These are phyloP conservation scores for Candida verbasci DNA, from an alignment of 805 yeast genomes.

Conservation along the genomic window DNA sequence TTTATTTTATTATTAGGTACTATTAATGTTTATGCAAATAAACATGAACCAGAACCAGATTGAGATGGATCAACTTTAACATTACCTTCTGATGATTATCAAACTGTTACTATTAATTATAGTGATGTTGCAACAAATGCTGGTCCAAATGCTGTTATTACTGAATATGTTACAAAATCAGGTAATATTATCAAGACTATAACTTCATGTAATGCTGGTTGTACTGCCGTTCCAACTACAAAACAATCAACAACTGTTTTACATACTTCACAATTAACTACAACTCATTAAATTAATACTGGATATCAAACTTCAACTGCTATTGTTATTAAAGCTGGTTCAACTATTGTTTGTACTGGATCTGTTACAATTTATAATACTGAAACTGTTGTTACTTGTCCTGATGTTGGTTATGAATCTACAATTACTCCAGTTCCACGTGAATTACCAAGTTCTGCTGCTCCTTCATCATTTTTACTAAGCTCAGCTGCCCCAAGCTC, in stretches of 20 bases:
- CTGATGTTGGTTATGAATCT: constrained; percentile 3
- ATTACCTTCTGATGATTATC: neutral
- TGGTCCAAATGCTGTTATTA: constrained; percentile 3
- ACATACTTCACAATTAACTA: constrained; percentile 3
- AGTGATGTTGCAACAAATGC: constrained; percentile 3
- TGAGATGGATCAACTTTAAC: neutral
- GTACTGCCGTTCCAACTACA: constrained; percentile 3
- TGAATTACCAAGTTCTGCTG: neutral
- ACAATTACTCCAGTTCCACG: constrained; percentile 1
- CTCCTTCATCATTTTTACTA: neutral
- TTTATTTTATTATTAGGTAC: neutral
- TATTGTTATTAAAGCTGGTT: constrained; percentile 1
- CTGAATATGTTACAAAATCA: neutral
- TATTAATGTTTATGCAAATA: neutral
- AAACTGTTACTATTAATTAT: constrained; percentile 1
- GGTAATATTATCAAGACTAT: constrained; percentile 1
- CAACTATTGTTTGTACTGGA: constrained; percentile 3
- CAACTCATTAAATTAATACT: constrained; percentile 1
- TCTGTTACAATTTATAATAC: constrained; percentile 1
- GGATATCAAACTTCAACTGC: constrained; percentile 1
- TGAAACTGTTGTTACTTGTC: constrained; percentile 5
- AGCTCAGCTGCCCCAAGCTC: neutral
- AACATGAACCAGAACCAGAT: neutral
- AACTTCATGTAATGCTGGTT: constrained; percentile 2
- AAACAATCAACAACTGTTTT: constrained; percentile 3